phyloP scores from a whole-genome alignment of 495 filamentous ascomycete genomes.

The Cairneyella variabilis region DNA sequence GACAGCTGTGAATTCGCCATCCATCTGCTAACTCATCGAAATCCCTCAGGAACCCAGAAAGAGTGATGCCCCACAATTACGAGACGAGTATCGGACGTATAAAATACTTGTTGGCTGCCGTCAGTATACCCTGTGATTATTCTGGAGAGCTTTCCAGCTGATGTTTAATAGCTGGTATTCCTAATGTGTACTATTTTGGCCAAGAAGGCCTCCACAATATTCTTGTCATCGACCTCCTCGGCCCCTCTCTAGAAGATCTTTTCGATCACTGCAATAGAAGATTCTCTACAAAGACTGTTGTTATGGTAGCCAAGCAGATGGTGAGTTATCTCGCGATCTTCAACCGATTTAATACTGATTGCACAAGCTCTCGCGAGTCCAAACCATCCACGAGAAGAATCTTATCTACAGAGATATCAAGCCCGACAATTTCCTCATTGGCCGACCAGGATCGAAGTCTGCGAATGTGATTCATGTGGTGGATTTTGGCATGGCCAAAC shows the following conservation, averaged over 20 bases:
- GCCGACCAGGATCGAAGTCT: conserved; percentile 84
- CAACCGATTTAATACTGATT: conserved; percentile 5
- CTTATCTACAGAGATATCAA: conserved; percentile 99
- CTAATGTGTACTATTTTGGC: conserved; percentile 99
- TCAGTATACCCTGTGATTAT: conserved; percentile 51
- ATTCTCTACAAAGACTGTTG: conserved; percentile 95
- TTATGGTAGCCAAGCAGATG: conserved; percentile 99
- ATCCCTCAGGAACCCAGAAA: conserved; percentile 86
- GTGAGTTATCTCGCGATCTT: conserved; percentile 42
- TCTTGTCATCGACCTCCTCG: conserved; percentile 95
- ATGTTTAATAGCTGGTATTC: conserved; percentile 75
- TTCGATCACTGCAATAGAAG: conserved; percentile 97
- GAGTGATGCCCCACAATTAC: conserved; percentile 95
- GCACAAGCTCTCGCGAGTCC: conserved; percentile 81
- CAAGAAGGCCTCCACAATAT: conserved; percentile 99
- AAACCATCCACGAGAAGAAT: conserved; percentile 99
- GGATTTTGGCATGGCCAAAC: conserved; percentile 99
- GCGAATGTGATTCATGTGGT: conserved; percentile 99
- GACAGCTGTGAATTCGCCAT: too few species aligned
- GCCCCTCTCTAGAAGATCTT: conserved; percentile 92
- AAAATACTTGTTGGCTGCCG: conserved; percentile 99
- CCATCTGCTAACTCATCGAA: too few species aligned
- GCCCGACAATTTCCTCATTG: conserved; percentile 98
- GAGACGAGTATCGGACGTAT: conserved; percentile 99
- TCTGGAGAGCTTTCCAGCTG: conserved; percentile 2